phyloP scores from a whole-genome alignment of 75 land plant genomes.

The Chamaecyparis obtusa region DNA sequence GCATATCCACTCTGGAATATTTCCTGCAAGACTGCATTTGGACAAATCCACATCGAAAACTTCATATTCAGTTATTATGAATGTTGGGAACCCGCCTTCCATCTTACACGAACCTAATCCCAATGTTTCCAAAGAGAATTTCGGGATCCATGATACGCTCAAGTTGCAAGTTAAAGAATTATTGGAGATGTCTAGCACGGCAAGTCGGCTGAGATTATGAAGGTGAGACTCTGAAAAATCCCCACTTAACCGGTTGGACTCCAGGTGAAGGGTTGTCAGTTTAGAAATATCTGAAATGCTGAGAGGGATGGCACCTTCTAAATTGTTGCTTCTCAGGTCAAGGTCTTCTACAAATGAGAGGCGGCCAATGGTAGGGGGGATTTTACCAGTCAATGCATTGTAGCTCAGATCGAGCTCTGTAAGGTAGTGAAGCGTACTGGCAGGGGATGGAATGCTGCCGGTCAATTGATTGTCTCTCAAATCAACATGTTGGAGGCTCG shows the following conservation, averaged over 20 bases:
- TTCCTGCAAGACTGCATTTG: background rate
- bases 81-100: background rate
- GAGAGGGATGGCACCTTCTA: background rate
- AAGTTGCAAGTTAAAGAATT: background rate
- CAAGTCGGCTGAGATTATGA: background rate
- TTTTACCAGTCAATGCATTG: background rate
- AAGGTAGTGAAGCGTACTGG: background rate
- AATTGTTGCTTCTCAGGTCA: no score
- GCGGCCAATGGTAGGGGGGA: no score
- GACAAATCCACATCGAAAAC: background rate
- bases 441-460: background rate
- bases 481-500: background rate
- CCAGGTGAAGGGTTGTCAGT: background rate
- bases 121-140: background rate
- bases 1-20: background rate
- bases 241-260: constrained; percentile 2
- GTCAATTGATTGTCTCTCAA: background rate
- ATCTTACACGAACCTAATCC: background rate
- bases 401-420: background rate
- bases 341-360: no score
- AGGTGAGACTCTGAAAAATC: background rate
- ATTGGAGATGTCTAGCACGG: background rate
- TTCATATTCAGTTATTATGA: background rate
- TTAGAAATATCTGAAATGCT: background rate
- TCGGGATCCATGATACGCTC: background rate